Evolutionary conservation across 2,329 filamentous ascomycete species (phyloP).

Genomic region (Colletotrichum sp.): DNA sequence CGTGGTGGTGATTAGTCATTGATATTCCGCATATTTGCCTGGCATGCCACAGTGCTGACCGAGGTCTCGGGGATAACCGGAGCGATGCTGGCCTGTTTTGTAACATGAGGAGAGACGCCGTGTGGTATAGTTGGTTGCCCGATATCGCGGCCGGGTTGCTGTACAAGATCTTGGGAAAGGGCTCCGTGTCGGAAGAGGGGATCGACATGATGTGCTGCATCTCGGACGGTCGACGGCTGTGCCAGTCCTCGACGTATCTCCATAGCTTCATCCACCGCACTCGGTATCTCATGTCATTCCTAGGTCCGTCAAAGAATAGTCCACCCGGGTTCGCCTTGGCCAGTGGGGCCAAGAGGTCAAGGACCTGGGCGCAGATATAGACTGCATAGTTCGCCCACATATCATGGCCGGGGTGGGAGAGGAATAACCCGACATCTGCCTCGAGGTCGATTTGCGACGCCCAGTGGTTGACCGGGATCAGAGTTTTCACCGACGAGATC

Average conservation of each 20-base stretch:
- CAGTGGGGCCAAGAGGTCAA: conserved; percentile 39
- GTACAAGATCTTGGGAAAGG: conserved; percentile 59
- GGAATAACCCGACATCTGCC: conserved; percentile 38
- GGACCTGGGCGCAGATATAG: conserved; percentile 56
- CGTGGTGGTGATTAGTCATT: conserved; percentile 58
- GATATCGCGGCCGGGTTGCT: conserved; percentile 60
- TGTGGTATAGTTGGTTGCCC: conserved; percentile 62
- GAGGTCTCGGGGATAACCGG: conserved; percentile 21
- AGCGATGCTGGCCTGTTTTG: conserved; percentile 40
- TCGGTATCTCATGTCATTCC: conserved; percentile 1
- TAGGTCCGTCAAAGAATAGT: conserved; percentile 34
- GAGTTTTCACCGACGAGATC: conserved; percentile 57
- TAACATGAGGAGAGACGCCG: conserved; percentile 57
- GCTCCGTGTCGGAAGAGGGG: conserved; percentile 33
- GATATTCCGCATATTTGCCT: conserved; percentile 62
- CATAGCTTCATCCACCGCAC: conserved; percentile 53
- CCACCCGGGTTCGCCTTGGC: conserved; percentile 46
- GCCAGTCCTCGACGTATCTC: conserved; percentile 55
- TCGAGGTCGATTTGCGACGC: conserved; percentile 36
- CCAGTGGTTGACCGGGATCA: conserved; percentile 54
- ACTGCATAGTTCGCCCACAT: conserved; percentile 66
- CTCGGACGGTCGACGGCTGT: conserved; percentile 48
- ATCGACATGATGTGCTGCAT: conserved; percentile 49
- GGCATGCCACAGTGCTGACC: conserved; percentile 59
- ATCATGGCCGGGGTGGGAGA: conserved; percentile 41